These are phyloP conservation scores for Penicillium psychrofluorescens DNA, from an alignment of 495 filamentous ascomycete genomes.

Conservation along the genomic window DNA sequence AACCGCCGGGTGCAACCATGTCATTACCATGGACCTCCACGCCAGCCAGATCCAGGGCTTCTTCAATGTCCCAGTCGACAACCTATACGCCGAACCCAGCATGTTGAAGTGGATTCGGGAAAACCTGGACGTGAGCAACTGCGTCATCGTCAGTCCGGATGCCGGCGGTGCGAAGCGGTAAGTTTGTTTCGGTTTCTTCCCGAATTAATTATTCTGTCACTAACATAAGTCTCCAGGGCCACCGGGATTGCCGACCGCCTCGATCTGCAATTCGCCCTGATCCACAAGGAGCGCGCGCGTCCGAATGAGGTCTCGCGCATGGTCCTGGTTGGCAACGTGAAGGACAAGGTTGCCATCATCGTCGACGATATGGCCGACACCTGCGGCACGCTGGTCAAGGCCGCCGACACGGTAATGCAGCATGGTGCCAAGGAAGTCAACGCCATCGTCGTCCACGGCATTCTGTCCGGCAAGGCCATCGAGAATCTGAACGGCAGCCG, in stretches of 20 bases:
- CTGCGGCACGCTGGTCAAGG: slow-evolving; percentile 90
- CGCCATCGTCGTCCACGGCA: slow-evolving; percentile 94
- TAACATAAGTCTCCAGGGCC: slow-evolving; percentile 41
- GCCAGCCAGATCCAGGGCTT: slow-evolving; percentile 70
- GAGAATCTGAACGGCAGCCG: slow-evolving; percentile 78
- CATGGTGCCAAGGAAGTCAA: slow-evolving; percentile 84
- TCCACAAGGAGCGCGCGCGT: slow-evolving; percentile 94
- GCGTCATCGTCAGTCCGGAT: slow-evolving; percentile 93
- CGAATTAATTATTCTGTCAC: neutral
- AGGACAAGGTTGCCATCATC: slow-evolving; percentile 61
- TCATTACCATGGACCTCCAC: slow-evolving; percentile 80
- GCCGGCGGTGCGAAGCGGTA: slow-evolving; percentile 95
- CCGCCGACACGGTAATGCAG: slow-evolving; percentile 82
- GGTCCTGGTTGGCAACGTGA: slow-evolving; percentile 68
- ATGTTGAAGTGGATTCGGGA: slow-evolving; percentile 87
- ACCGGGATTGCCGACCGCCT: slow-evolving; percentile 95
- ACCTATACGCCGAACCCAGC: slow-evolving; percentile 92
- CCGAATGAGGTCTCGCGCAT: slow-evolving; percentile 96
- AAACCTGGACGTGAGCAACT: slow-evolving; percentile 73
- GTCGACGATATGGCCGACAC: slow-evolving; percentile 87
- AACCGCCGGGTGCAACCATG: slow-evolving; percentile 81
- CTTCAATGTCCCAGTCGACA: slow-evolving; percentile 97
- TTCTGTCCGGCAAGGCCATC: slow-evolving; percentile 85
- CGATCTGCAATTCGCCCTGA: slow-evolving; percentile 92
- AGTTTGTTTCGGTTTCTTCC: slow-evolving; percentile 8